Conservation (phyloP, 805 yeast species). For the Isabelozyma heimii region DNA sequence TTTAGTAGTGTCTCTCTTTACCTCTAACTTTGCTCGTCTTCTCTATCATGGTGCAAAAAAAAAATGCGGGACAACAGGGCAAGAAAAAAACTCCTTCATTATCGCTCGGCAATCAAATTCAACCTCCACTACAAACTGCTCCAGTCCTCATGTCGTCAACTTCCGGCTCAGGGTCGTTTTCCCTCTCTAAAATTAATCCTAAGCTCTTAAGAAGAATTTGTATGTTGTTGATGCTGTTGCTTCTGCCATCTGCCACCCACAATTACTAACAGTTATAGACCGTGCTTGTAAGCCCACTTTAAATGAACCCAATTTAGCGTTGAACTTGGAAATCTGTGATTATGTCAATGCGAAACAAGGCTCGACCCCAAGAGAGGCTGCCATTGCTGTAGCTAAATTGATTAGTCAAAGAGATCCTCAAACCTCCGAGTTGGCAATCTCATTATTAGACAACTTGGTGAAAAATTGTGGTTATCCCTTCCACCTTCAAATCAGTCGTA, state of each 20-base stretch:
- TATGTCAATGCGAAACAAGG: conserved; percentile 91
- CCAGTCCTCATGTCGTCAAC: conserved; percentile 9
- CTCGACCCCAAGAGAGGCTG: conserved; percentile 86
- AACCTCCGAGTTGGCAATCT: conserved; percentile 78
- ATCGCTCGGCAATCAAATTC: background rate
- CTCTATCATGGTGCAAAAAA: background rate
- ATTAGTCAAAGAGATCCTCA: conserved; percentile 83
- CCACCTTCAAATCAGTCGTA: conserved; percentile 90
- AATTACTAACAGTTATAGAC: conserved; percentile 28
- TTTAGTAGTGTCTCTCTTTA: background rate
- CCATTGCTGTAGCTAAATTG: conserved; percentile 75
- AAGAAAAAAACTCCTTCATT: background rate
- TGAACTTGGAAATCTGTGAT: conserved; percentile 92
- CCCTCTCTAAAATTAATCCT: conserved; percentile 45
- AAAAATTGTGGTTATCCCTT: conserved; percentile 98
- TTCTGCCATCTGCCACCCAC: background rate
- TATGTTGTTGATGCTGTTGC: conserved; percentile 18
- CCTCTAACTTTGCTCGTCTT: background rate
- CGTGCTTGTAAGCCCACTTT: conserved; percentile 86
- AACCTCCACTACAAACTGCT: background rate
- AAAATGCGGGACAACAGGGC: too few relatives aligned
- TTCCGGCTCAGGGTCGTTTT: conserved; percentile 24
- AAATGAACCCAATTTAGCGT: conserved; percentile 81
- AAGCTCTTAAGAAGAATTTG: conserved; percentile 44
- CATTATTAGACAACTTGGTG: conserved; percentile 83